Conservation (phyloP, 176 grass and related monocot genomes). For the Aegilops longissima region DNA sequence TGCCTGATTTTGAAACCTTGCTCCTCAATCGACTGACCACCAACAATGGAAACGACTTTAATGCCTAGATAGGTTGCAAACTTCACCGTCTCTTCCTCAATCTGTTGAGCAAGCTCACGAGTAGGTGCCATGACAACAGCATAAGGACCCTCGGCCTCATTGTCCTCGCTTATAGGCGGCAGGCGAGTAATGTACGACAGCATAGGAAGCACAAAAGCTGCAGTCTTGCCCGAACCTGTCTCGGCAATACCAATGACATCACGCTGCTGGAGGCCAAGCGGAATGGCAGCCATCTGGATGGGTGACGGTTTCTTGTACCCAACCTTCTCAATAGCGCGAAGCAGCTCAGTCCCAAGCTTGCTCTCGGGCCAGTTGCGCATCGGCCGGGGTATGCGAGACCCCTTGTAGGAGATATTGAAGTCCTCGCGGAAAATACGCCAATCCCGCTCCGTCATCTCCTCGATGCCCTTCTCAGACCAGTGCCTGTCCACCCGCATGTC, state of each 20-base stretch:
- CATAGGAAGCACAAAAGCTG: constrained; percentile 96
- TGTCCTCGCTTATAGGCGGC: constrained; percentile 88
- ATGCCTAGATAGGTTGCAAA: constrained; percentile 93
- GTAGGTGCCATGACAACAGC: constrained; percentile 98
- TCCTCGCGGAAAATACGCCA: constrained; percentile 98
- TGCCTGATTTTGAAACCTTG: constrained; percentile 94
- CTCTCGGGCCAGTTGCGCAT: constrained; percentile 91
- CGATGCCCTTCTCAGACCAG: constrained; percentile 82
- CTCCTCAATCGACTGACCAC: constrained; percentile 97
- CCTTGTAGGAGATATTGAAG: constrained; percentile 96
- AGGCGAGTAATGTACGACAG: constrained; percentile 86
- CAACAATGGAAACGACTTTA: constrained; percentile 95
- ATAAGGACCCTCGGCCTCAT: constrained; percentile 96
- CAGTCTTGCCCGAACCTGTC: constrained; percentile 94
- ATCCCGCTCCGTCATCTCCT: constrained; percentile 89
- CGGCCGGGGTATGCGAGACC: constrained; percentile 77
- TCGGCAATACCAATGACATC: constrained; percentile 98
- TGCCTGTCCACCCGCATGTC: constrained; percentile 95
- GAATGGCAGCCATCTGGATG: constrained; percentile 96
- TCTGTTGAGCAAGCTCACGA: constrained; percentile 96
- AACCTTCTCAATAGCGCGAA: constrained; percentile 76
- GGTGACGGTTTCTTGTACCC: constrained; percentile 87
- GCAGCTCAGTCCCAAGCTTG: constrained; percentile 76
- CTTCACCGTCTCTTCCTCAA: constrained; percentile 97
- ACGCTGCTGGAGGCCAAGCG: constrained; percentile 91